phyloP scores from a whole-genome alignment of 768 basidiomycete species.

The Xanthoconium purpureum region DNA sequence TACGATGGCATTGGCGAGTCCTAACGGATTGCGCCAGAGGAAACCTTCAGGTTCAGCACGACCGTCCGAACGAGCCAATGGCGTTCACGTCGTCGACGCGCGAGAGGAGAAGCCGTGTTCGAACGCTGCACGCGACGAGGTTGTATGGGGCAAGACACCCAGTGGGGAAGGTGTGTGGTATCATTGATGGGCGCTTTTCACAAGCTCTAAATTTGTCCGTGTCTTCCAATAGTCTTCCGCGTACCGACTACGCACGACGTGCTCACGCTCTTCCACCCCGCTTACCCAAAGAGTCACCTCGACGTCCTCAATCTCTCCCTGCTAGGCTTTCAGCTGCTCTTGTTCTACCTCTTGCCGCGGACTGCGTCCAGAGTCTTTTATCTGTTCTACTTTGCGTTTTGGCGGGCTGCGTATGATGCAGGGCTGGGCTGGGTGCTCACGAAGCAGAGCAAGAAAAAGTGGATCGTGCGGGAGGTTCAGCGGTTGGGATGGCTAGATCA shows the following conservation, averaged over 20 bases:
- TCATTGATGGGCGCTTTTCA: not conserved
- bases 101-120: constrained; percentile 11
- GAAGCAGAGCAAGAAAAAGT: constrained; percentile 92
- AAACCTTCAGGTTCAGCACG: constrained; percentile 2
- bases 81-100: constrained; percentile 7
- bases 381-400: constrained; percentile 87
- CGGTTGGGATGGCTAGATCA: constrained; percentile 87
- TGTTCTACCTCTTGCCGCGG: constrained; percentile 68
- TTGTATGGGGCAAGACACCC: constrained; percentile 89
- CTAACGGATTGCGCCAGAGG: constrained; percentile 25
- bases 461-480: constrained; percentile 84
- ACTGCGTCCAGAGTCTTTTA: constrained; percentile 63
- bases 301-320: constrained; percentile 83
- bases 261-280: constrained; percentile 80
- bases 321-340: constrained; percentile 70
- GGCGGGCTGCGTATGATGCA: constrained; percentile 87
- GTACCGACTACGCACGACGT: constrained; percentile 93
- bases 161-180: constrained; percentile 61
- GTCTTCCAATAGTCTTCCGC: constrained; percentile 65
- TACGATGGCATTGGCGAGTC: constrained; percentile 20
- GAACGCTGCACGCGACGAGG: constrained; percentile 40
- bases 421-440: constrained; percentile 94
- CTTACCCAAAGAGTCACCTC: constrained; percentile 82
- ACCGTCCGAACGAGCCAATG: not conserved
- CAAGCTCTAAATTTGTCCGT: not conserved